Evolutionary conservation across 179 eudicot genomes (phyloP).

Genomic region (Dionaea muscipula): DNA sequence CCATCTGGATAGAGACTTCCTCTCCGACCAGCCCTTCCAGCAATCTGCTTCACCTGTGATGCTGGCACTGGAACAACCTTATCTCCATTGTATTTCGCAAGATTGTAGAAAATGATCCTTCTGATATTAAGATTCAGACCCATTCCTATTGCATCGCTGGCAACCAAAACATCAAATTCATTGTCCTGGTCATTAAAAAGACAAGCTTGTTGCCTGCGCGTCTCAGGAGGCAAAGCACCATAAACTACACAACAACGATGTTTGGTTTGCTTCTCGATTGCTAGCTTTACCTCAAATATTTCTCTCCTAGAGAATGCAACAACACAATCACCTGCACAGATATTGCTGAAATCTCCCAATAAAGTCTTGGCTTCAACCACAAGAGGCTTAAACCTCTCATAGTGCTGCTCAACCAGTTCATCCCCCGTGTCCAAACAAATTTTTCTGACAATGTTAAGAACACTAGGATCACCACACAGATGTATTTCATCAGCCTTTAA

Average conservation of each 20-base stretch:
- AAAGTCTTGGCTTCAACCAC: conserved; percentile 87
- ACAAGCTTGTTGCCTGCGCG: conserved; percentile 72
- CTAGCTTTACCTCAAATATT: conserved; percentile 75
- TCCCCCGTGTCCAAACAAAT: conserved; percentile 71
- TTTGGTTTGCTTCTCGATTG: conserved; percentile 66
- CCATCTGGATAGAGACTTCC: conserved; percentile 87
- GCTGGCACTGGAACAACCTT: conserved; percentile 65
- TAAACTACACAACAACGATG: conserved; percentile 84
- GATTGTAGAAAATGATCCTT: conserved; percentile 53
- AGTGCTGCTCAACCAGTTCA: conserved; percentile 57
- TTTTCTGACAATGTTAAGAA: conserved; percentile 51
- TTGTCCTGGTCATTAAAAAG: conserved; percentile 63
- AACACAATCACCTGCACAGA: conserved; percentile 72
- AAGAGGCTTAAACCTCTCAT: conserved; percentile 69
- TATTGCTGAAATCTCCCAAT: conserved; percentile 57
- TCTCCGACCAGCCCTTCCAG: conserved; percentile 85
- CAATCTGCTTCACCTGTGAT: conserved; percentile 86
- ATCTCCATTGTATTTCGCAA: conserved; percentile 77
- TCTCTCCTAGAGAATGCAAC: conserved; percentile 91
- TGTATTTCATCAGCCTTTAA: conserved; percentile 83
- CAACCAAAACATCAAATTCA: conserved; percentile 70
- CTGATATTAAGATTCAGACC: conserved; percentile 77
- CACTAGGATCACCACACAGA: conserved; percentile 87
- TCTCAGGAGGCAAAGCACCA: conserved; percentile 89
- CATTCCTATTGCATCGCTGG: conserved; percentile 97